A percentile compares a stretch with the other conserved stretches of the same genome.
Evolutionary conservation across 805 yeast species (phyloP).

Genomic region (Tetrapisispora taiwanensis): DNA sequence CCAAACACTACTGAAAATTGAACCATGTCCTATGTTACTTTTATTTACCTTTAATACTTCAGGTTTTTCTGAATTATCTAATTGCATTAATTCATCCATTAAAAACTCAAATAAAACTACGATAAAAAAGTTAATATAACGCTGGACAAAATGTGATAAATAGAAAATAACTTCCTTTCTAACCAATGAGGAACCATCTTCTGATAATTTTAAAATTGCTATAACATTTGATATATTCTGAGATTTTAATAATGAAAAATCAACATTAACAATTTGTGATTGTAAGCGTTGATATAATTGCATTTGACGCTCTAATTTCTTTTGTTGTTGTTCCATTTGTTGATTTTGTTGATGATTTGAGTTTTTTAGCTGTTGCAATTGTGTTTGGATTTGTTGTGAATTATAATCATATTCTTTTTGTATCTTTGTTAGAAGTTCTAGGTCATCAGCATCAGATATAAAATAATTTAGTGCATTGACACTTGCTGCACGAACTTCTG

Average conservation of each 20-base stretch:
- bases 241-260: conserved; percentile 41
- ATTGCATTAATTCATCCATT: conserved; percentile 63
- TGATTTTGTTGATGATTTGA: conserved; percentile 21
- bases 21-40: conserved; percentile 72
- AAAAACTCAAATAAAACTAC: conserved; percentile 81
- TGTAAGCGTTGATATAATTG: conserved; percentile 22
- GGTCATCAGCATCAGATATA: conserved; percentile 38
- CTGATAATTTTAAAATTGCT: conserved; percentile 53
- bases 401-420: conserved; percentile 29
- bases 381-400: conserved; percentile 24
- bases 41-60: conserved; percentile 35
- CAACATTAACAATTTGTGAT: conserved; percentile 22
- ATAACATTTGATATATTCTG: conserved; percentile 65
- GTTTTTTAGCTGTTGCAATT: conserved; percentile 22
- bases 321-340: conserved; percentile 20
- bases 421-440: conserved; percentile 26
- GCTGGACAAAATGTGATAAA: conserved; percentile 61
- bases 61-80: conserved; percentile 31
- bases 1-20: conserved; percentile 81
- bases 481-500: conserved; percentile 86
- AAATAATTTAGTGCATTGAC: conserved; percentile 64
- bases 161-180: conserved; percentile 75
- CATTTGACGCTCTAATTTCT: conserved; percentile 27
- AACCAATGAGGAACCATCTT: conserved; percentile 85
- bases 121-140: conserved; percentile 62